Base-by-base conservation (phyloP, 2,329 filamentous ascomycete genomes). In the Paraphaeosphaeria sporulosa region DNA sequence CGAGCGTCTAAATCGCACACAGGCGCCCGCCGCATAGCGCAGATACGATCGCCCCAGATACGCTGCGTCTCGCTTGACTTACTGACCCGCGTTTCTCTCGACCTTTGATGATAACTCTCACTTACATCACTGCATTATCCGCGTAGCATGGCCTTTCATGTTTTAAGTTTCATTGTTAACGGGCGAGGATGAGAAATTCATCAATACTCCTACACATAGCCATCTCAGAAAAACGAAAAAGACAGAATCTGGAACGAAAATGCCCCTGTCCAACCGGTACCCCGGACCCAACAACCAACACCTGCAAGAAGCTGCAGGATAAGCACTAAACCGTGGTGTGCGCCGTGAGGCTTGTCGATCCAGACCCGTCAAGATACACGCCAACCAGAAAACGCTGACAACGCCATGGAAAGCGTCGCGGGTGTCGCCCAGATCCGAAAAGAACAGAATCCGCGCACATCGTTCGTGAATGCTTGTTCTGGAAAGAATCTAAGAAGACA, bases 391-490 rank as follows among this genome's bases (percentile, higher is more conserved):
- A 57, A 57, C 47, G 23, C 17, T 38, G 12, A 46, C 12, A 57
- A 57, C 47, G 36, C 47, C 40, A 19, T 36, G 25, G 10, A 32
- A 36, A 55, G 43, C 36, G 46, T 36, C 27, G 23, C 38, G n/a
- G 23, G 27, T 19, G 42, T 43, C 38, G 51, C 19, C 52, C 47
- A 52, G 32, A 54, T 58, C 66, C 66, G 59, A 62, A 55, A 52
- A 48, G 64, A 67, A 68, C 67, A 59, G 69, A 30, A 30, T 27
- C 49, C 34, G 21, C 60, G 50, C 75, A 71, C 72, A 75, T 75
- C 71, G 71, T 76, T 67, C 71, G 68, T 63, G 64, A 59, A 58
- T 55, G 59, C 36, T 56, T 55, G 44, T 55, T 55, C 58, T 54
- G 43, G 48, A 42, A 63, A 23, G 8, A 23, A 49, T 49, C 27